Evolutionary conservation across 805 yeast species (phyloP).

Genomic region (Cyberlindnera americana): DNA sequence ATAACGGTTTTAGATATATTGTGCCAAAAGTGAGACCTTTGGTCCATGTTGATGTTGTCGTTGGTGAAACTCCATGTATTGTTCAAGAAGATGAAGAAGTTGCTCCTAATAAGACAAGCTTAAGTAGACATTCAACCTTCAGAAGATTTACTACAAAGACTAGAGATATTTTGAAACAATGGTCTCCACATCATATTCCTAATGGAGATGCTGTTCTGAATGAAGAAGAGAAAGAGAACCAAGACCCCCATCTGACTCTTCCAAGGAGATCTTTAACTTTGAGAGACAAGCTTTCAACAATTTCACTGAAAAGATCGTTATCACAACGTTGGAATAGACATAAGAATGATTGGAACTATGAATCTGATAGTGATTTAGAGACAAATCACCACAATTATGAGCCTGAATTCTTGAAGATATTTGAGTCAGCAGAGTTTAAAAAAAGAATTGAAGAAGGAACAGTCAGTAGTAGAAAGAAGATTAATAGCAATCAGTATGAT

Average conservation of each 20-base stretch:
- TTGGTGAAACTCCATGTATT: neutral
- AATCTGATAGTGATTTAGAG: neutral
- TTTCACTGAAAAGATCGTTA: constrained; percentile 2
- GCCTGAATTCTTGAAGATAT: constrained; percentile 3
- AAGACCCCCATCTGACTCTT: neutral
- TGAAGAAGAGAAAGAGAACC: constrained; percentile 7
- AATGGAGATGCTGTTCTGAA: too few species aligned
- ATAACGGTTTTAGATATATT: neutral
- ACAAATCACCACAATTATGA: too few species aligned
- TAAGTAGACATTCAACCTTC: constrained; percentile 9
- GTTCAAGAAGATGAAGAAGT: neutral
- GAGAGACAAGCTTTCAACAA: neutral
- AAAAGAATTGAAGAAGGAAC: constrained; percentile 10
- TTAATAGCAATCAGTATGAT: neutral
- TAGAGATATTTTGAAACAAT: constrained; percentile 10
- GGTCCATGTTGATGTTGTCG: neutral
- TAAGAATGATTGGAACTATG: constrained; percentile 2
- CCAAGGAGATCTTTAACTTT: constrained; percentile 1
- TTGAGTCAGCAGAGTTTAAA: constrained; percentile 13
- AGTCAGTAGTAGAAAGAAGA: constrained; percentile 3
- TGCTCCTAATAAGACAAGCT: neutral
- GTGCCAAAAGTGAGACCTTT: neutral
- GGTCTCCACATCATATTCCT: constrained; percentile 3
- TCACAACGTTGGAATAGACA: constrained; percentile 1
- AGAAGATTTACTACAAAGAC: constrained; percentile 14